A percentile compares a stretch with the other conserved stretches of the same genome.
Evolutionary conservation across 306 rosid species (phyloP).

Genomic region (Clitoria ternatea): DNA sequence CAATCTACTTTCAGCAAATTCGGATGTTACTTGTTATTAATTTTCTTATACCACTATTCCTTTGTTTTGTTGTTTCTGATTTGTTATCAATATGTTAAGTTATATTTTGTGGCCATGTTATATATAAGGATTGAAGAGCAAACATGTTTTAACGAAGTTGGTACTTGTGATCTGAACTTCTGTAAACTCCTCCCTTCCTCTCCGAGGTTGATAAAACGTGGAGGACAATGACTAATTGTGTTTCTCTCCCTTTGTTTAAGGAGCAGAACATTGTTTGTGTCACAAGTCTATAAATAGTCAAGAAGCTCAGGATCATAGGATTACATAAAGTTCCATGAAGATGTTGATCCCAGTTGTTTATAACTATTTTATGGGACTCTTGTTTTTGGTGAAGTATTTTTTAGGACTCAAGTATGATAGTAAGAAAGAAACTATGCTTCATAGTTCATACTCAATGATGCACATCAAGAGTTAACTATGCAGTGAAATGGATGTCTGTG

Average conservation of each 20-base stretch:
- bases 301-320: neutral
- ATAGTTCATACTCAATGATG: neutral
- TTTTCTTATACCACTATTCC: conserved; percentile 27
- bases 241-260: neutral
- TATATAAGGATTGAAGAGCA: conserved; percentile 31
- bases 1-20: conserved; percentile 26
- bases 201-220: neutral
- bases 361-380: too few species aligned
- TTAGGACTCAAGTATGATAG: neutral
- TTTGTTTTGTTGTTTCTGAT: conserved; percentile 17
- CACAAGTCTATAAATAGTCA: neutral
- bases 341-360: neutral
- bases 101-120: conserved; percentile 39
- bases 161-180: neutral
- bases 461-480: neutral
- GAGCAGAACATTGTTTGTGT: neutral
- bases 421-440: neutral
- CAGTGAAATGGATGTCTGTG: neutral
- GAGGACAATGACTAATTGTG: neutral
- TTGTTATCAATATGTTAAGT: conserved; percentile 42
- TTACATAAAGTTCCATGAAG: neutral
- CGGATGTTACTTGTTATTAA: conserved; percentile 18
- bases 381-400: too few species aligned
- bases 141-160: conserved; percentile 25
- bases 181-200: neutral